Conservation (phyloP, 805 yeast species). For the Candida sphagnicola region DNA sequence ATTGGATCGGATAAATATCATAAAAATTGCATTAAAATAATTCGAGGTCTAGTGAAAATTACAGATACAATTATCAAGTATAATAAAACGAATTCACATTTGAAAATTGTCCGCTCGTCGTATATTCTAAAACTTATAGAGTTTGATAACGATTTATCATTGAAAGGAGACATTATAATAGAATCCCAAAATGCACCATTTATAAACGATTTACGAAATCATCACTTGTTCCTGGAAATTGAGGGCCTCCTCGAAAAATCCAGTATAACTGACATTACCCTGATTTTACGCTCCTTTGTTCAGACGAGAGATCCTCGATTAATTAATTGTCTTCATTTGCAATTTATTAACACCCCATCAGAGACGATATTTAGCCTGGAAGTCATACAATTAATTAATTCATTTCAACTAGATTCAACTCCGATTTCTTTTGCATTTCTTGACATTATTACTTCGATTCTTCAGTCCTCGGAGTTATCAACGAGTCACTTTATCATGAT, state of each 20-base stretch:
- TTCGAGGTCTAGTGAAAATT: conserved; percentile 22
- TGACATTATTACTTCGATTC: neutral
- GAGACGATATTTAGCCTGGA: neutral
- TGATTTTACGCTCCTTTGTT: conserved; percentile 5
- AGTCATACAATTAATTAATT: neutral
- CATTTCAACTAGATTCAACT: neutral
- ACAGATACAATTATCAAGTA: conserved; percentile 10
- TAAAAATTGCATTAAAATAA: conserved; percentile 20
- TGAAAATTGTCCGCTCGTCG: conserved; percentile 6
- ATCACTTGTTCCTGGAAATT: conserved; percentile 1
- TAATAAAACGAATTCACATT: conserved; percentile 1
- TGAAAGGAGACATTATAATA: conserved; percentile 6
- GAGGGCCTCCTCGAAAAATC: neutral
- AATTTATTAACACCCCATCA: conserved; percentile 1
- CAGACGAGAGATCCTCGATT: conserved; percentile 2
- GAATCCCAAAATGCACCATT: conserved; percentile 5
- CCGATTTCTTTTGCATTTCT: conserved; percentile 2
- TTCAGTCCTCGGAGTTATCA: neutral
- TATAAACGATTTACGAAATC: conserved; percentile 8
- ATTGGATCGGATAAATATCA: conserved; percentile 13
- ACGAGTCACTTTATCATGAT: conserved; percentile 6
- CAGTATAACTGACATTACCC: neutral
- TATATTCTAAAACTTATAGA: conserved; percentile 12
- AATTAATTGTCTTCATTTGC: conserved; percentile 2
- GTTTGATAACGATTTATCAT: conserved; percentile 6